These are phyloP conservation scores for Geotrichum citri-aurantii DNA, from an alignment of 1,139 yeast species.

Conservation along the genomic window DNA sequence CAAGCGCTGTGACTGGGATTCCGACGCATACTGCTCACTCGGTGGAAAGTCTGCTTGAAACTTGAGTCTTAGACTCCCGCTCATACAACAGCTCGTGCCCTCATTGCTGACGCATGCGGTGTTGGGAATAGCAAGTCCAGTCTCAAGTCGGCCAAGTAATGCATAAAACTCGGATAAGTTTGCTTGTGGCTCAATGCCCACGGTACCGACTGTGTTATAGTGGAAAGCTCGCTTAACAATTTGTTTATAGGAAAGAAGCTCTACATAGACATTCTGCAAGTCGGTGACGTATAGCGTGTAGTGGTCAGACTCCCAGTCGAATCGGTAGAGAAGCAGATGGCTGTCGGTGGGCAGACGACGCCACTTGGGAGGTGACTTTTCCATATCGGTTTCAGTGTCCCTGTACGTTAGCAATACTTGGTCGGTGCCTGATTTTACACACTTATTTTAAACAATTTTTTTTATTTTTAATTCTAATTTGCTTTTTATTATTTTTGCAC, in stretches of 20 bases:
- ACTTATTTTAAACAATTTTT: too few species aligned
- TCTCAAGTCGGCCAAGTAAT: background rate
- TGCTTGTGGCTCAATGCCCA: conserved; percentile 2
- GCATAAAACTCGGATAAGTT: background rate
- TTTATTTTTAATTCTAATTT: too few species aligned
- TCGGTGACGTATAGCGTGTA: conserved; percentile 12
- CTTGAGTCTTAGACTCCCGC: background rate
- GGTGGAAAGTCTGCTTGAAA: background rate
- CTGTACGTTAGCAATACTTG: background rate
- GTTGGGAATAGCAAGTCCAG: background rate
- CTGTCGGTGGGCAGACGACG: conserved; percentile 8
- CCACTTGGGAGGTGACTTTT: conserved; percentile 11
- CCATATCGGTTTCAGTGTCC: background rate
- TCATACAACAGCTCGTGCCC: background rate
- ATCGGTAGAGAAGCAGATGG: conserved; percentile 8
- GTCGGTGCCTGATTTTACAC: too few species aligned
- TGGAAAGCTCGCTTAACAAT: conserved; percentile 6
- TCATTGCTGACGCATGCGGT: background rate
- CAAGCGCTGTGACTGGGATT: background rate
- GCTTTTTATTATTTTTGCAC: too few species aligned
- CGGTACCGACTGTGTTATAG: background rate
- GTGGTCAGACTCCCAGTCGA: conserved; percentile 9
- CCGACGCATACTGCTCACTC: background rate
- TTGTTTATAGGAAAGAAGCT: conserved; percentile 5
- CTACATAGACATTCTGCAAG: conserved; percentile 8